Conservation (phyloP, 2,329 filamentous ascomycete genomes). For the Neopestalotiopsis sp. region DNA sequence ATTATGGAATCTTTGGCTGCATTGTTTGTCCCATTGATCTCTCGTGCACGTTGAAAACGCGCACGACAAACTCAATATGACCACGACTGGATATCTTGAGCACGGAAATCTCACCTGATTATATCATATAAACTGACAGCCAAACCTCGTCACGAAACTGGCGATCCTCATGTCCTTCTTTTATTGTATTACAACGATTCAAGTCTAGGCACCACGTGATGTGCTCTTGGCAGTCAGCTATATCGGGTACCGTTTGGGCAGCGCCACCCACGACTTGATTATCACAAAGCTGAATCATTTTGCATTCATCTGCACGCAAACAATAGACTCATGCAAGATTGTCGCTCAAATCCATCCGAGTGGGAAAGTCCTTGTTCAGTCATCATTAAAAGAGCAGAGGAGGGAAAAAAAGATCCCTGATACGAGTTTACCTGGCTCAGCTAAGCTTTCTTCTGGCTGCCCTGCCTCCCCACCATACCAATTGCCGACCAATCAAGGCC, state of each 20-base stretch:
- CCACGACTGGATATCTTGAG: too few relatives aligned
- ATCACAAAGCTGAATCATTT: background rate
- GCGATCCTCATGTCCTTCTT: too few relatives aligned
- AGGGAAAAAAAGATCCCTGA: background rate
- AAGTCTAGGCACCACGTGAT: background rate
- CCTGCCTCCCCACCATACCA: too few relatives aligned
- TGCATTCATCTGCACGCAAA: background rate
- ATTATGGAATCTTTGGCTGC: too few relatives aligned
- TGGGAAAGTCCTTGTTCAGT: background rate
- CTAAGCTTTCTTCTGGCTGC: background rate
- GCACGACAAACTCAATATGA: too few relatives aligned
- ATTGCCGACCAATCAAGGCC: background rate
- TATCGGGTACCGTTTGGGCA: background rate
- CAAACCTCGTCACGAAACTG: too few relatives aligned
- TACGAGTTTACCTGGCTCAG: background rate
- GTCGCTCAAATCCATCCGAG: background rate
- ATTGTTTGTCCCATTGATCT: too few relatives aligned
- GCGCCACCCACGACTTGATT: background rate
- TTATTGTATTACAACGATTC: background rate
- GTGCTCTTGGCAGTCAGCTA: conserved; percentile 17
- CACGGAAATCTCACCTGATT: too few relatives aligned
- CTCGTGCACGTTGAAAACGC: too few relatives aligned
- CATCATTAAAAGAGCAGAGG: background rate
- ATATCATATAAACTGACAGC: too few relatives aligned
- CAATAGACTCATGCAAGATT: conserved; percentile 10